Percentiles rank a stretch among this genome's conserved stretches.
These are phyloP conservation scores for Fragosphaeria purpurea DNA, from an alignment of 2,329 filamentous ascomycete species.

Conservation along the genomic window DNA sequence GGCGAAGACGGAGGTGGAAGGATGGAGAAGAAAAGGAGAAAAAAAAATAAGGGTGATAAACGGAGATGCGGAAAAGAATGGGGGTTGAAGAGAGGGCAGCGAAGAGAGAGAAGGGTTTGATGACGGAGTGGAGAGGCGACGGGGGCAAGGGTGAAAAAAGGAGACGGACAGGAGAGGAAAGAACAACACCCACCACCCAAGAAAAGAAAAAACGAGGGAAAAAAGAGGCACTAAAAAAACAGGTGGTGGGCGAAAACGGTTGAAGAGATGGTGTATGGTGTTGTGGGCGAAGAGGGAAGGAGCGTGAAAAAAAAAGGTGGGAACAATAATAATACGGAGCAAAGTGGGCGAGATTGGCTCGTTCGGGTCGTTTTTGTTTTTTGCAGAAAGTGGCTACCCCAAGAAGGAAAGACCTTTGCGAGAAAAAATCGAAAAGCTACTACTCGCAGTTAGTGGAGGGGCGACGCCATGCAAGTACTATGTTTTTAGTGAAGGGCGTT, in stretches of 20 bases:
- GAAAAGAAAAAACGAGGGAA: not conserved
- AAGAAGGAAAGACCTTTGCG: no score
- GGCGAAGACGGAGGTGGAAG: not conserved
- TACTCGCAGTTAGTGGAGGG: no score
- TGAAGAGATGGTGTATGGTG: not conserved
- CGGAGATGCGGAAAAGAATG: slow-evolving; percentile 5
- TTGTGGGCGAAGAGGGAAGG: not conserved
- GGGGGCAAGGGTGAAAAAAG: not conserved
- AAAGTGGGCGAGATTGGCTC: no score
- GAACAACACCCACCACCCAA: not conserved
- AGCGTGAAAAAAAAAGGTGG: not conserved
- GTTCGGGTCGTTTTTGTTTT: no score
- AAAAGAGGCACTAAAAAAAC: slow-evolving; percentile 3
- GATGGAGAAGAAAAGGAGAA: slow-evolving; percentile 1
- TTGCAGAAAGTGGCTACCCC: no score
- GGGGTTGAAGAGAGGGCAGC: not conserved
- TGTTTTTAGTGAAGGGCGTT: no score
- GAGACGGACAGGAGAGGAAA: not conserved
- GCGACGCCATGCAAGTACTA: no score
- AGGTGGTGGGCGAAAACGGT: slow-evolving; percentile 5
- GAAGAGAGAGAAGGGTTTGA: slow-evolving; percentile 14
- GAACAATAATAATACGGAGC: no score
- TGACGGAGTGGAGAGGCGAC: slow-evolving; percentile 7
- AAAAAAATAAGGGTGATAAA: slow-evolving; percentile 1
- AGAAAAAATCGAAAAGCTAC: no score